Evolutionary conservation across 176 grass and related monocot species (phyloP).

Genomic region (Olyra latifolia): DNA sequence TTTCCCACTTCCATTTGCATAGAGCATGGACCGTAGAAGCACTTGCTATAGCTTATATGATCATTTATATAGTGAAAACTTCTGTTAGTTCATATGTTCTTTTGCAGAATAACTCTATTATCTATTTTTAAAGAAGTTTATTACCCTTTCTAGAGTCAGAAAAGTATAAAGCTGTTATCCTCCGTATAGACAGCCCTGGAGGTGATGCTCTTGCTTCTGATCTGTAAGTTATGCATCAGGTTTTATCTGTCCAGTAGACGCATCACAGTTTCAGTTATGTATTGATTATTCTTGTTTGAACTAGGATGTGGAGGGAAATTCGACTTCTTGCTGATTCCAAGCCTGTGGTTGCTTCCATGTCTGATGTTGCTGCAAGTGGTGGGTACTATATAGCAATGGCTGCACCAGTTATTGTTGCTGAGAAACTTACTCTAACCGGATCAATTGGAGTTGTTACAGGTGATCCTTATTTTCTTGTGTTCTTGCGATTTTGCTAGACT

Average conservation of each 20-base stretch:
- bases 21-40: neutral
- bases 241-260: slow-evolving; percentile 9
- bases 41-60: slow-evolving; percentile 6
- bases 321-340: slow-evolving; percentile 78
- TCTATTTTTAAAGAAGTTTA: slow-evolving; percentile 32
- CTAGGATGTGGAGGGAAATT: slow-evolving; percentile 99
- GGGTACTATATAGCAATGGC: slow-evolving; percentile 99
- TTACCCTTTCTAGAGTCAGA: slow-evolving; percentile 68
- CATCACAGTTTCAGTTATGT: slow-evolving; percentile 17
- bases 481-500: slow-evolving; percentile 9
- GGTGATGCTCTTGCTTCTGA: slow-evolving; percentile 99
- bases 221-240: slow-evolving; percentile 63
- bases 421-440: slow-evolving; percentile 93
- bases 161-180: slow-evolving; percentile 91
- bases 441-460: slow-evolving; percentile 98
- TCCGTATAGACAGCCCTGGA: slow-evolving; percentile 92
- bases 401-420: slow-evolving; percentile 82
- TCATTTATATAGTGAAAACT: neutral
- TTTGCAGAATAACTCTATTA: neutral
- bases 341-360: slow-evolving; percentile 95
- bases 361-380: slow-evolving; percentile 94
- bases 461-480: slow-evolving; percentile 40
- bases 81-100: slow-evolving; percentile 17
- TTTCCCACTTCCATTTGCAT: neutral
- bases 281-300: slow-evolving; percentile 40